Evolutionary conservation across 2,329 filamentous ascomycete genomes (phyloP).

Genomic region (Colletotrichum sp.): DNA sequence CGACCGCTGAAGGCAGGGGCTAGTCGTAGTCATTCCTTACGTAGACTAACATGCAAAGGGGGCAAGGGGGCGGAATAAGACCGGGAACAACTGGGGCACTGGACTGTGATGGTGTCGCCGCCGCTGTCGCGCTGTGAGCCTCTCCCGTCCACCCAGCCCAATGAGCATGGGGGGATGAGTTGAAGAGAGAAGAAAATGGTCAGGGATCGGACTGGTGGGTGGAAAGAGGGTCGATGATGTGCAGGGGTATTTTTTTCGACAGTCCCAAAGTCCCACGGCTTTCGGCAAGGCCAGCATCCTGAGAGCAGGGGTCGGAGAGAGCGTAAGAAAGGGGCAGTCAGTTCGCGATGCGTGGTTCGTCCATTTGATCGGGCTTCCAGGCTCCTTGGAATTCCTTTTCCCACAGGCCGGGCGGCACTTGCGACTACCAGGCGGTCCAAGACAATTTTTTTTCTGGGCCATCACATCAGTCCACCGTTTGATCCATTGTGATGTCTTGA

Average conservation of each 20-base stretch:
- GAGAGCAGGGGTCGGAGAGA: not conserved
- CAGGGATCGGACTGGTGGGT: conserved; percentile 11
- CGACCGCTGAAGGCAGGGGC: not conserved
- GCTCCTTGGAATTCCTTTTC: conserved; percentile 10
- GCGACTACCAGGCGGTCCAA: not conserved
- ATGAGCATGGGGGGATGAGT: not conserved
- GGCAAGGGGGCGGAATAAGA: not conserved
- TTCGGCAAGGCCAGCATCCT: conserved; percentile 11
- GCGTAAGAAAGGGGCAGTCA: conserved; percentile 4
- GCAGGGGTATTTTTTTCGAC: conserved; percentile 20
- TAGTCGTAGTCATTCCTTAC: not conserved
- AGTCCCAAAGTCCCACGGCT: not conserved
- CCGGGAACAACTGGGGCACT: not conserved
- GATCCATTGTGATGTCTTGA: not conserved
- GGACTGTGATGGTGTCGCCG: conserved; percentile 13
- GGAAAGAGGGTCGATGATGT: conserved; percentile 27
- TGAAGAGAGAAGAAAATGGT: not conserved
- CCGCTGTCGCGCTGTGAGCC: conserved; percentile 13
- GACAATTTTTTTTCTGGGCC: not conserved
- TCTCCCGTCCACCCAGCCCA: conserved; percentile 1
- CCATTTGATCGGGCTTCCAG: conserved; percentile 1
- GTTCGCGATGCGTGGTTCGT: not conserved
- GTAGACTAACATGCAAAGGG: not conserved
- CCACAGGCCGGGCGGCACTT: not conserved
- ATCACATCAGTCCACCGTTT: conserved; percentile 1